These are phyloP conservation scores for Rutstroemia sydowiana DNA, from an alignment of 2,329 filamentous ascomycete species.

Conservation along the genomic window DNA sequence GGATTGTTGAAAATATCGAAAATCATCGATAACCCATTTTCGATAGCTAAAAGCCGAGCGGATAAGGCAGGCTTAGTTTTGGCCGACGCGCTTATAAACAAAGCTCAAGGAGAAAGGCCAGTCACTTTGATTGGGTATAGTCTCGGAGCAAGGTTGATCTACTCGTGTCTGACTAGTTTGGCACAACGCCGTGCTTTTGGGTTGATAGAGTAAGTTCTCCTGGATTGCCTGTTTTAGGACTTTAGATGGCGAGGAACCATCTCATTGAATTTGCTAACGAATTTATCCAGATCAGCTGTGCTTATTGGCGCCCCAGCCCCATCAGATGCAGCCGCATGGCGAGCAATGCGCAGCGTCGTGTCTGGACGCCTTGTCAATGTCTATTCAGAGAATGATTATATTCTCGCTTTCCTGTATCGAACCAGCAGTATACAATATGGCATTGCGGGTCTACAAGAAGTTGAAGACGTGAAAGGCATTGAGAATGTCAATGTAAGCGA, in stretches of 20 bases:
- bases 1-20: conserved; percentile 58
- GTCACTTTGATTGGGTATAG: conserved; percentile 79
- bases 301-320: conserved; percentile 77
- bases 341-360: conserved; percentile 68
- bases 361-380: conserved; percentile 80
- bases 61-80: conserved; percentile 75
- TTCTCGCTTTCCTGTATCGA: conserved; percentile 81
- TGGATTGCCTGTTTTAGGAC: neutral
- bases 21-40: conserved; percentile 76
- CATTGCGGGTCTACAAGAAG: conserved; percentile 72
- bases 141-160: conserved; percentile 74
- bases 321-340: conserved; percentile 65
- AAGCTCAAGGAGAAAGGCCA: conserved; percentile 72
- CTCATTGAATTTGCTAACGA: neutral
- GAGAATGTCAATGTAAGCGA: conserved; percentile 53
- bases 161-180: conserved; percentile 68
- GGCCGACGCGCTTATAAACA: conserved; percentile 75
- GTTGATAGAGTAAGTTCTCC: conserved; percentile 59
- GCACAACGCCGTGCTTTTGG: conserved; percentile 77
- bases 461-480: conserved; percentile 61
- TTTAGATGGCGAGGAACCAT: too few relatives aligned
- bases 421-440: conserved; percentile 76
- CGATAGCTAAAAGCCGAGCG: conserved; percentile 65
- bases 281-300: conserved; percentile 47
- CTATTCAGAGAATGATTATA: conserved; percentile 79